Evolutionary conservation across 164 flowering plant species (phyloP), one percentile per base, ranked within the genome.

Genomic region (Akebia trifoliata): DNA sequence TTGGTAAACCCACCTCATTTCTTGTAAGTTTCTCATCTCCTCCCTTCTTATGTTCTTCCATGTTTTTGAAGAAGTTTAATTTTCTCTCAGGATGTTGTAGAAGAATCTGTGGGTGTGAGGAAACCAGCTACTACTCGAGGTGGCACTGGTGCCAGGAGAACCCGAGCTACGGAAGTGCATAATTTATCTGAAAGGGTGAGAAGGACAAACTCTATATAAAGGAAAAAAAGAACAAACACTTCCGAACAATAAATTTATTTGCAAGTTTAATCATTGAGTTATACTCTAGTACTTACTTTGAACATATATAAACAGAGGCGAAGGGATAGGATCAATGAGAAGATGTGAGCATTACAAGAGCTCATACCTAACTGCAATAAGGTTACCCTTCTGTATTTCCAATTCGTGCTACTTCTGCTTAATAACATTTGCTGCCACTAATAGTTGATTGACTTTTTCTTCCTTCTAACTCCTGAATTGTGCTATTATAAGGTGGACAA

Each of bases 301-400:
- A n/a, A n/a, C n/a, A n/a, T n/a, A n/a, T n/a, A n/a, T n/a, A 34
- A 70, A 68, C 85, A 94, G 97, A 80, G 91, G 65, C 81, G 99
- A 67, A 78, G 99, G 63, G 96, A 87, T 64, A 81, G 97, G 75
- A 93, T 93, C 60, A 93, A 93, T 43, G 97, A 93, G 74, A 93
- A 90, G 69, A 93, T 93, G 99, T 81, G 90, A 34, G 92, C 89
- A 9, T 56, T 93, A 52, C 99, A 90, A 73, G 97, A 93, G 73
- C 95, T 93, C 62, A 87, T 93, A 66, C 99, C 99, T 21, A 87
- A 90, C 70, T 93, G 97, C 81, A 93, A 86, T 59, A 93, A 93
- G 94, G 98, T 91, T 60, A 39, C 52, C 9, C 29, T 6, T 38
- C n/a, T 35, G 24, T 32, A 6, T 57, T 6, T 40, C 26, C 1